phyloP scores from a whole-genome alignment of 1,139 yeast species.

The Trichomonascaceae sp. region DNA sequence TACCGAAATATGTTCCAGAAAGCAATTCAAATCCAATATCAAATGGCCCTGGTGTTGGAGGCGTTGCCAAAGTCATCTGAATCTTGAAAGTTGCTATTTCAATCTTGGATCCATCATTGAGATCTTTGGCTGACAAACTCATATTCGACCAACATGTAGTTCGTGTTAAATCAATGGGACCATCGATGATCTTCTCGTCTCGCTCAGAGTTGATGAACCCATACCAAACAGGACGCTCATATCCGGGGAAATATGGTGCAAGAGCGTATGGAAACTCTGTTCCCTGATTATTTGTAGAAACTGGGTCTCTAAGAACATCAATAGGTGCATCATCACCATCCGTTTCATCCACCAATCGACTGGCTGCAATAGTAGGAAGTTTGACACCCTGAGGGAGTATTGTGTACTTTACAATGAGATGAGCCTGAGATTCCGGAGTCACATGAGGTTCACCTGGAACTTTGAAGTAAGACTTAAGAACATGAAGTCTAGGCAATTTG shows the following conservation, averaged over 20 bases:
- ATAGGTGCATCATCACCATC: slow-evolving; percentile 40
- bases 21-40: slow-evolving; percentile 42
- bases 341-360: slow-evolving; percentile 34
- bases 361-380: slow-evolving; percentile 32
- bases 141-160: slow-evolving; percentile 50
- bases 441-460: slow-evolving; percentile 85
- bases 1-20: slow-evolving; percentile 36
- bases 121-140: slow-evolving; percentile 44
- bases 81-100: slow-evolving; percentile 66
- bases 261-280: slow-evolving; percentile 58
- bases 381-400: slow-evolving; percentile 59
- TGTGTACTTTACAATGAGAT: slow-evolving; percentile 67
- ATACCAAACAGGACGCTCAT: slow-evolving; percentile 47
- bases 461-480: slow-evolving; percentile 65
- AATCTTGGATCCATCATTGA: slow-evolving; percentile 43
- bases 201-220: slow-evolving; percentile 64
- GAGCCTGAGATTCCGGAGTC: slow-evolving; percentile 69
- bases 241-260: slow-evolving; percentile 71
- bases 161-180: slow-evolving; percentile 51
- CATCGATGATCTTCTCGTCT: slow-evolving; percentile 72
- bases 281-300: slow-evolving; percentile 54
- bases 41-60: slow-evolving; percentile 54
- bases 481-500: slow-evolving; percentile 52
- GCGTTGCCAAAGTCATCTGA: slow-evolving; percentile 66
- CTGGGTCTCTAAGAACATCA: slow-evolving; percentile 68